Evolutionary conservation across 371 early-diverging fungal species (phyloP), one percentile per base, ranked within the genome.

Genomic region (Saksenaea vasiformis): DNA sequence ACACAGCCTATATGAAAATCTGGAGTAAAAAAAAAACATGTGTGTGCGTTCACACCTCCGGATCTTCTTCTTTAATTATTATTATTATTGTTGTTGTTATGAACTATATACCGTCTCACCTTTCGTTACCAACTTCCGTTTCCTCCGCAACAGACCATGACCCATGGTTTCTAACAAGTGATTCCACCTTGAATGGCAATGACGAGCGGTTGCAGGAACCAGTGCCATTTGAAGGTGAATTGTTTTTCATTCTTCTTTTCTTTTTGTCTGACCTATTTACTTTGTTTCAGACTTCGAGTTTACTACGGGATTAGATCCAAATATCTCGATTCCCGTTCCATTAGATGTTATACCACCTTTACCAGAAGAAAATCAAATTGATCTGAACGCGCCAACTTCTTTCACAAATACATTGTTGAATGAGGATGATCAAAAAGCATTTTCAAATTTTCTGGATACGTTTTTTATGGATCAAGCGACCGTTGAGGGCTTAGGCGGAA

Each of bases 361-460:
- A 22, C 51, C 51, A 10, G 51, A 47, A 22, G 51, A 47, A 47
- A 28, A 64, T 34, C n/a, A 24, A 7, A 22, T 47, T 37, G 15
- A 47, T 7, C 24, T 47, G 51, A 17, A 47, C 24, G 22, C 51
- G 24, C 10, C 51, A 11, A 22, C 22, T 8, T 47, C 51, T 22
- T 11, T 47, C n/a, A 47, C 51, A 47, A 11, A 47, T 22, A 22
- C 51, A 47, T 47, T 47, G 22, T 60, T 82, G 27, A 66, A 79
- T 35, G 83, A 79, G 43, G 71, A 76, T 39, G 83, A 82, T 38
- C 79, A 78, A 54, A 70, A 64, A 24, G 70, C 72, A 9, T 79
- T 82, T 54, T 68, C 69, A 7, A 69, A 79, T 26, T 82, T 79
- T 54, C 60, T 82, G 60, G 78, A 82, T 60, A 68, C 74, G 5